Conservation (phyloP, 1,139 yeast genomes). For the Scheffersomyces titani region DNA sequence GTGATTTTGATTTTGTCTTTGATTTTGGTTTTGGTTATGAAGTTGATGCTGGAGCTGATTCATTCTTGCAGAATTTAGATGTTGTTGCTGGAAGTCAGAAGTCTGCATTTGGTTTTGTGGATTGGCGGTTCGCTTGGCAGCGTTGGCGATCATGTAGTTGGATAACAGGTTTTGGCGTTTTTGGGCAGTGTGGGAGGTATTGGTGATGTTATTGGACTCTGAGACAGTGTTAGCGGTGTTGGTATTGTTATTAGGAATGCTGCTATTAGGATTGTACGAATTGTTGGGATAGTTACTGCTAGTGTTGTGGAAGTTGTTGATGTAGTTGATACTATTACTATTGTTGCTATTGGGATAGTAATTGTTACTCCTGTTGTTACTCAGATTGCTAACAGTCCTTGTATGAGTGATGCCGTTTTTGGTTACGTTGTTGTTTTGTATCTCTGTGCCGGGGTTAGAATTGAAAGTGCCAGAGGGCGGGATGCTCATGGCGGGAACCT, state of each 20-base stretch:
- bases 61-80: neutral
- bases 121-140: constrained; percentile 37
- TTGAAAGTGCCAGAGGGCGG: neutral
- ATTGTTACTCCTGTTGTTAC: neutral
- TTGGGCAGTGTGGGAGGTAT: constrained; percentile 18
- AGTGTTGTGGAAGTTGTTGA: neutral
- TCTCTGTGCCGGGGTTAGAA: neutral
- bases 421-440: constrained; percentile 1
- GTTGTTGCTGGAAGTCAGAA: constrained; percentile 5
- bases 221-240: constrained; percentile 1
- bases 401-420: constrained; percentile 2
- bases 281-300: neutral
- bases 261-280: neutral
- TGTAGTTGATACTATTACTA: neutral
- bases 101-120: constrained; percentile 21
- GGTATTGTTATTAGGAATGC: neutral
- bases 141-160: constrained; percentile 32
- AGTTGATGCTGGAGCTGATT: neutral
- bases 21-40: constrained; percentile 9
- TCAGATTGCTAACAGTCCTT: neutral
- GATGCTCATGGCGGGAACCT: neutral
- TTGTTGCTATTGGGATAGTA: neutral
- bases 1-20: constrained; percentile 6
- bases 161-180: constrained; percentile 46
- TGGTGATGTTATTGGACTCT: constrained; percentile 4